Evolutionary conservation across 257 asterid species (phyloP).

Genomic region (Salvia miltiorrhiza): DNA sequence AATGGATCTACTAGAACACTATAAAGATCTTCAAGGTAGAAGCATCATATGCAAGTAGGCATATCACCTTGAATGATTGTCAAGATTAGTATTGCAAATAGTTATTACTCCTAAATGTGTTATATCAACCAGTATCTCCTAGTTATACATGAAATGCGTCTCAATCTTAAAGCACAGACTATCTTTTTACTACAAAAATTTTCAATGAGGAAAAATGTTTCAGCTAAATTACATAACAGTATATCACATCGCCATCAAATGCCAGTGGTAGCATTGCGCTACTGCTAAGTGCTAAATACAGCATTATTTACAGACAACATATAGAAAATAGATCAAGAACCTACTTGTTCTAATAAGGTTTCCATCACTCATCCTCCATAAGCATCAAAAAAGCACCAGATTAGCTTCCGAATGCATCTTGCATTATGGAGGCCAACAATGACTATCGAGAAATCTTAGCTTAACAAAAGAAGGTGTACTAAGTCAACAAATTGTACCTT

Average conservation of each 20-base stretch:
- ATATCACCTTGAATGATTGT: not conserved
- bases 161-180: not conserved
- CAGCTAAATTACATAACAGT: not conserved
- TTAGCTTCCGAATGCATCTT: conserved; percentile 1
- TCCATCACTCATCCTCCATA: not conserved
- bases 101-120: not conserved
- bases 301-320: too few relatives aligned
- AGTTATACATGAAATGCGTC: not conserved
- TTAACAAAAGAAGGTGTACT: conserved; percentile 17
- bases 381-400: not conserved
- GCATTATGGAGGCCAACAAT: not conserved
- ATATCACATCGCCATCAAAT: too few relatives aligned
- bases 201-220: not conserved
- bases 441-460: not conserved
- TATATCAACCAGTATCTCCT: not conserved
- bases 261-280: too few relatives aligned
- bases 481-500: conserved; percentile 48
- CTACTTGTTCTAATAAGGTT: not conserved
- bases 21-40: not conserved
- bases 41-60: not conserved
- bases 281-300: too few relatives aligned
- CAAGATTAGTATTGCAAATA: not conserved
- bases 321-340: too few relatives aligned
- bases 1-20: too few relatives aligned
- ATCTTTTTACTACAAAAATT: not conserved